phyloP scores from a whole-genome alignment of 257 asterid genomes.

The Solanum bulbocastanum region DNA sequence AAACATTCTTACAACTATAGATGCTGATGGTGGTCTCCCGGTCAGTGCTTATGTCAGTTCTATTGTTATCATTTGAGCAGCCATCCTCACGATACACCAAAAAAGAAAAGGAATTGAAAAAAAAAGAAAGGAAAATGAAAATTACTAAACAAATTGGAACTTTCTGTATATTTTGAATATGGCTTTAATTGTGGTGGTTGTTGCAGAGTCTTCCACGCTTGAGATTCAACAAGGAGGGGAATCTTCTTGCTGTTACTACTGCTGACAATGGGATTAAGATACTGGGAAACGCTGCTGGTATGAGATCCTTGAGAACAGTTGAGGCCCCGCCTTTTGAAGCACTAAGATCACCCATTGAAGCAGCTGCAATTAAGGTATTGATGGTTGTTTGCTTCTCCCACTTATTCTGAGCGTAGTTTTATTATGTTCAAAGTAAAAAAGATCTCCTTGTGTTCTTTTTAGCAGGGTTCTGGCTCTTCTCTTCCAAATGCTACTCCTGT shows the following conservation, averaged over 20 bases:
- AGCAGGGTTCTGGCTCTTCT: slow-evolving; percentile 78
- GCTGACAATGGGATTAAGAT: slow-evolving; percentile 88
- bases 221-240: slow-evolving; percentile 94
- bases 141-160: background rate
- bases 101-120: background rate
- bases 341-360: slow-evolving; percentile 67
- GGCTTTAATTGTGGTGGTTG: background rate
- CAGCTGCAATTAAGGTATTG: slow-evolving; percentile 69
- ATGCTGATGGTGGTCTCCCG: slow-evolving; percentile 93
- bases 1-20: slow-evolving; percentile 49
- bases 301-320: slow-evolving; percentile 62
- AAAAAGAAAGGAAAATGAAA: background rate
- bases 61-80: background rate
- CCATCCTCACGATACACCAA: background rate
- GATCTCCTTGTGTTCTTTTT: slow-evolving; percentile 1
- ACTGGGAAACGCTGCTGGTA: slow-evolving; percentile 73
- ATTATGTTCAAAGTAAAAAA: background rate
- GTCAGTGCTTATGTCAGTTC: slow-evolving; percentile 31
- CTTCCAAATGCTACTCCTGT: slow-evolving; percentile 67
- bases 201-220: slow-evolving; percentile 80
- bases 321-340: slow-evolving; percentile 81
- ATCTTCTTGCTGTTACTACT: slow-evolving; percentile 89
- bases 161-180: background rate
- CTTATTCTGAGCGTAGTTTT: background rate
- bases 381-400: background rate